phyloP scores from a whole-genome alignment of 805 yeast species.

The Wickerhamiella kurtzmanii region DNA sequence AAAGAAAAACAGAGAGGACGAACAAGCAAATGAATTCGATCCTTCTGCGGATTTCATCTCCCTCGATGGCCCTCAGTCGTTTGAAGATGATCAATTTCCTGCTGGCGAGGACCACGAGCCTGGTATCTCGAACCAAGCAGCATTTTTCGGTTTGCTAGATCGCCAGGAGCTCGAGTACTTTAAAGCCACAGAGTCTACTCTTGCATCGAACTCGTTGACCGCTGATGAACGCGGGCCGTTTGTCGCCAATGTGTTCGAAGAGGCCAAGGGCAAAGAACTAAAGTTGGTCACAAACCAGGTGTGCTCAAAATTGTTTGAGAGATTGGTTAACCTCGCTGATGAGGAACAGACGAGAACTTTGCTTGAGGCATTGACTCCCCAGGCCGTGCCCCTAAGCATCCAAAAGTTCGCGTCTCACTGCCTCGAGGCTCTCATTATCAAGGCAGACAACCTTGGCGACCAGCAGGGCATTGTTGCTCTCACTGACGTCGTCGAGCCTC shows the following conservation, averaged over 20 bases:
- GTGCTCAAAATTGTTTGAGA: conserved; percentile 83
- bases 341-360: conserved; percentile 52
- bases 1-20: conserved; percentile 3
- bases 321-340: conserved; percentile 56
- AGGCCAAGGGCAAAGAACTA: conserved; percentile 76
- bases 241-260: conserved; percentile 66
- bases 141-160: conserved; percentile 81
- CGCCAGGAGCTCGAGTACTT: conserved; percentile 78
- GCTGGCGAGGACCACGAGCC: neutral
- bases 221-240: conserved; percentile 63
- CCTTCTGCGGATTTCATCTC: conserved; percentile 18
- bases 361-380: conserved; percentile 56
- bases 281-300: conserved; percentile 89
- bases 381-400: conserved; percentile 58
- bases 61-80: conserved; percentile 14
- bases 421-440: conserved; percentile 66
- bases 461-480: conserved; percentile 52
- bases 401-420: conserved; percentile 94
- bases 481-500: conserved; percentile 53
- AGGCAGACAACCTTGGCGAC: conserved; percentile 62
- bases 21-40: conserved; percentile 4
- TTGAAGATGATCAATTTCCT: conserved; percentile 5
- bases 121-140: conserved; percentile 18
- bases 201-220: conserved; percentile 68
- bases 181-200: conserved; percentile 79